A percentile compares a stretch with the other conserved stretches of the same genome.
Conservation (phyloP, 2,329 filamentous ascomycete genomes). For the Gnomoniopsis smithogilvyi region DNA sequence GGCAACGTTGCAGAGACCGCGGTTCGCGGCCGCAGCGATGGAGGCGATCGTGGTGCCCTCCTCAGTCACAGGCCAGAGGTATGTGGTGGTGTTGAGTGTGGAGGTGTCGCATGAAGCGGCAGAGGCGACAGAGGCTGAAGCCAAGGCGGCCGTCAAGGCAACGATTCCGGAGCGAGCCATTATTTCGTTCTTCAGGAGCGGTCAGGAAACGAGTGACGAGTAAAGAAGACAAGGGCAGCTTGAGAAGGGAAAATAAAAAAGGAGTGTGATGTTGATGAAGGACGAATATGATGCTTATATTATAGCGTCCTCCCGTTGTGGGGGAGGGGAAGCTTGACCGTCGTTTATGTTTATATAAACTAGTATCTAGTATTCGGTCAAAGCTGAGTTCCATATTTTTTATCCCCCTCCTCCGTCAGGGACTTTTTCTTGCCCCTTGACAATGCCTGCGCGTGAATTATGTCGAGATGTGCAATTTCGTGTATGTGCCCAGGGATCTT, state of each 20-base stretch:
- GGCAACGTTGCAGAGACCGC: conserved; percentile 7
- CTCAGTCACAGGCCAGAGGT: background rate
- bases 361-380: too few species aligned
- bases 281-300: background rate
- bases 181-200: background rate
- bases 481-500: too few species aligned
- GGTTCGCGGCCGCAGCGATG: background rate
- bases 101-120: conserved; percentile 2
- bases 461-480: too few species aligned
- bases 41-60: background rate
- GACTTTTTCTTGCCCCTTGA: too few species aligned
- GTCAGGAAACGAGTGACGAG: background rate
- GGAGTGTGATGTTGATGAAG: background rate
- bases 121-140: conserved; percentile 8
- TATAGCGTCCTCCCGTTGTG: background rate
- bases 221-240: background rate
- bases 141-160: conserved; percentile 4
- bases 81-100: conserved; percentile 2
- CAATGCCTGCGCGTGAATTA: too few species aligned
- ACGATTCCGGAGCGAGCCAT: background rate
- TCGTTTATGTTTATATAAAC: too few species aligned
- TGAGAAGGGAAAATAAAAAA: too few species aligned
- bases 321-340: background rate
- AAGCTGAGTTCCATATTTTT: too few species aligned
- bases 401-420: too few species aligned